Base-by-base conservation (phyloP, 805 yeast genomes). In the Yamadazyma paraphyllophila region DNA sequence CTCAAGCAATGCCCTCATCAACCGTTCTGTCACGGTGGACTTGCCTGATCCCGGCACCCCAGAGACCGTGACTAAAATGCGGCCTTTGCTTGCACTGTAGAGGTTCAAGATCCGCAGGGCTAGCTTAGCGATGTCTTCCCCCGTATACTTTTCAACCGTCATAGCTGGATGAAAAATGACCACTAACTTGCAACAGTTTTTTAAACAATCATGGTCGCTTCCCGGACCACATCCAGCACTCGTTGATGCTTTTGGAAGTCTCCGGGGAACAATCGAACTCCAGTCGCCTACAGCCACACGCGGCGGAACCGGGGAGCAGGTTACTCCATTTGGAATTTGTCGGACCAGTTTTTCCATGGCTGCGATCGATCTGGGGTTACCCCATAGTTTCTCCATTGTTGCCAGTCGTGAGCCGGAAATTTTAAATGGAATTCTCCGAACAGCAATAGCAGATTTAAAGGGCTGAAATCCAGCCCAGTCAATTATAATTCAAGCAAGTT, bases 31-130 rank as follows among this genome's bases (percentile, higher is more conserved):
- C 20, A 83, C 57, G 0, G 95, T 85, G 4, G 90, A 77, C 60
- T 89, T 89, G 0, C 96, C 96, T 0, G 91, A 81, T 4, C 96
- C 96, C 2, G 96, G 96, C 0, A 82, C 74, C 1, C 96, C 96
- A 2, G 83, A 82, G n/a, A 89, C 56, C 0, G 85, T 65, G 8
- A 89, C 67, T 31, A n/a, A 34, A 4, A 29, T 29, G 4, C 31
- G 24, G 11, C 45, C 44, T 1, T 36, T 31, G 13, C 25, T 36
- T 4, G 15, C 12, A 4, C 8, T 12, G 29, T 24, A 39, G 6
- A 35, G 14, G 8, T 39, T 32, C 2, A 45, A 15, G 1, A 45
- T 26, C 24, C 47, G 14, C n/a, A 30, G 31, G 1, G 38, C 51
- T 34, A 48, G 39, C 10, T 13, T 6, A 7, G 30, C 47, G 3